phyloP scores from a whole-genome alignment of 2,329 filamentous ascomycete genomes.

The Alternaria hordeiaustralica region DNA sequence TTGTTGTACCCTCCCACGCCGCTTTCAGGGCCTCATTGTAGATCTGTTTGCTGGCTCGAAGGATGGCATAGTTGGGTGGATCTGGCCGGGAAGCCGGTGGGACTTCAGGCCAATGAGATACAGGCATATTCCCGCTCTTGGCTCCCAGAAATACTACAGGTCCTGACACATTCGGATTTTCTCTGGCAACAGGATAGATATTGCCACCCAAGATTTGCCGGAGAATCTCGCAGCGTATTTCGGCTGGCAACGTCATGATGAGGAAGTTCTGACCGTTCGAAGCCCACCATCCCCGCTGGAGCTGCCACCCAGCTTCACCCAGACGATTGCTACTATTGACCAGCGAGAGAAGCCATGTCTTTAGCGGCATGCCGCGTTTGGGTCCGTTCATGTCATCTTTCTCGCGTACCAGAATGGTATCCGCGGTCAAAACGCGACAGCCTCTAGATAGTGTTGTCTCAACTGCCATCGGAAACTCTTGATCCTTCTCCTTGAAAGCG shows the following conservation, averaged over 20 bases:
- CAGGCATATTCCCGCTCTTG: too few species aligned
- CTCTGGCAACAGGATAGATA: neutral
- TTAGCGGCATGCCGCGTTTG: neutral
- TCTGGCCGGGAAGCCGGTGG: neutral
- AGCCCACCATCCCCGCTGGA: neutral
- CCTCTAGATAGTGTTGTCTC: neutral
- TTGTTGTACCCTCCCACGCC: neutral
- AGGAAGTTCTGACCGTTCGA: neutral
- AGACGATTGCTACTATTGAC: fast-evolving
- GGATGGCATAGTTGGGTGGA: neutral
- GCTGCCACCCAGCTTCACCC: neutral
- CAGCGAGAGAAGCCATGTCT: neutral
- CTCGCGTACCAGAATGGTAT: neutral
- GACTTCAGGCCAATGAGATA: too few species aligned
- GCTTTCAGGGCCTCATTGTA: neutral
- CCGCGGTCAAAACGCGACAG: neutral
- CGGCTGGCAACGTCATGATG: neutral
- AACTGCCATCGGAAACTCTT: neutral
- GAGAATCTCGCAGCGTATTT: neutral
- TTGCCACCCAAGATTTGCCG: neutral
- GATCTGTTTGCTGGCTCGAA: neutral
- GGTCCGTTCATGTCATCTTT: neutral
- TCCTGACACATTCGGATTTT: too few species aligned
- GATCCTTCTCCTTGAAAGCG: neutral
- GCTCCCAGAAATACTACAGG: too few species aligned